Percentiles rank a stretch among this genome's conserved stretches.
phyloP scores from a whole-genome alignment of 257 asterid species.

The Plantago major region DNA sequence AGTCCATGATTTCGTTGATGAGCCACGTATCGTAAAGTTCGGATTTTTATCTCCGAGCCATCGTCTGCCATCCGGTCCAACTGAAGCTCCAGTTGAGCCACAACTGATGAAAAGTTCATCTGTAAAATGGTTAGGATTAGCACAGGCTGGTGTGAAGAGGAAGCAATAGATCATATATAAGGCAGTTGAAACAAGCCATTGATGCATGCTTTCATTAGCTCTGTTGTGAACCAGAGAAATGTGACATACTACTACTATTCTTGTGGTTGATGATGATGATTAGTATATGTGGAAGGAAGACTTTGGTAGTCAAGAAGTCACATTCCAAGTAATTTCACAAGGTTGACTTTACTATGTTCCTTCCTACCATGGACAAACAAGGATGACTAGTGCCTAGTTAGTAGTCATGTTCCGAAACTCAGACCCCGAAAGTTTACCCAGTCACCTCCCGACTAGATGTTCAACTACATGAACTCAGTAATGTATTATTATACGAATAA shows the following conservation, averaged over 20 bases:
- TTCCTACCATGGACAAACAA: no score
- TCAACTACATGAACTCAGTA: no score
- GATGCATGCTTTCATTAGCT: constrained; percentile 20
- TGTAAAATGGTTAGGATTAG: not conserved
- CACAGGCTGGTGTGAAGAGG: constrained; percentile 5
- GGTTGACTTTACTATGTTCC: no score
- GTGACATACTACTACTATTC: not conserved
- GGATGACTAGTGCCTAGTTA: no score
- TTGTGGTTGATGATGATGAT: no score
- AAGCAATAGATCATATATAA: not conserved
- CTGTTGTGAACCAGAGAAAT: not conserved
- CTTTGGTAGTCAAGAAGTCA: constrained; percentile 5
- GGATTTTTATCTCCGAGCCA: constrained; percentile 28
- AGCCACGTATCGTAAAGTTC: constrained; percentile 18
- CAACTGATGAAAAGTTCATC: constrained; percentile 31
- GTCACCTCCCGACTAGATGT: no score
- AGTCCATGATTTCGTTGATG: constrained; percentile 18
- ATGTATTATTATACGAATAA: no score
- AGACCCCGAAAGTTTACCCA: no score
- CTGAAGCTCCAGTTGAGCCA: constrained; percentile 30
- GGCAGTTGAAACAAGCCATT: not conserved
- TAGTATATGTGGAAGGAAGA: not conserved
- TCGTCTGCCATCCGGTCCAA: constrained; percentile 16
- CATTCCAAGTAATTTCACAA: not conserved
- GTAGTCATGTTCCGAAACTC: no score